Evolutionary conservation across 768 basidiomycete genomes (phyloP).

Genomic region (Phaeotremella fagi): DNA sequence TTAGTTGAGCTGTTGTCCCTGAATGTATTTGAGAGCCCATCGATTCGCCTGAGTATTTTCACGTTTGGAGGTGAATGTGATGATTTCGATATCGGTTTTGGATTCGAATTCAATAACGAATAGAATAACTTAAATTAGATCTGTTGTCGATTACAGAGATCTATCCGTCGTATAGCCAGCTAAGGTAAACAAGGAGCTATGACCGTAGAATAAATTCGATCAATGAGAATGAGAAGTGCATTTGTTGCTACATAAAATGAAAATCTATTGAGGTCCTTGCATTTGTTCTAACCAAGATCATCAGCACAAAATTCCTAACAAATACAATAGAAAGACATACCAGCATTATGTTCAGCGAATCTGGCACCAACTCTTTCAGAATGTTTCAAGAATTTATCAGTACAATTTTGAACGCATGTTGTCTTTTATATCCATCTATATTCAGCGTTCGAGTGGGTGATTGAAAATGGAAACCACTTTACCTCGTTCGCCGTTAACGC

Average conservation of each 20-base stretch:
- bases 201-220: too few relatives aligned
- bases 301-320: not conserved
- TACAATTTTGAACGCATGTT: slow-evolving; percentile 83
- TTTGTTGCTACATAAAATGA: not conserved
- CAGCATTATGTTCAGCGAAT: slow-evolving; percentile 87
- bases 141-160: too few relatives aligned
- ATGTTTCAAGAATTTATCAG: slow-evolving; percentile 96
- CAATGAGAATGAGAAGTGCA: too few relatives aligned
- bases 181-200: too few relatives aligned
- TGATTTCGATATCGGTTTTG: too few relatives aligned
- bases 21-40: too few relatives aligned
- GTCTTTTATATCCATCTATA: slow-evolving; percentile 54
- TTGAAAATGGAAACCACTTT: slow-evolving; percentile 5
- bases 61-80: too few relatives aligned
- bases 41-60: too few relatives aligned
- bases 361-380: slow-evolving; percentile 87
- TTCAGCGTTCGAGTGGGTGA: not conserved
- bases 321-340: slow-evolving; percentile 53
- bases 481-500: slow-evolving; percentile 91
- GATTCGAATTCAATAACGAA: too few relatives aligned
- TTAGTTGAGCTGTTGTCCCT: too few relatives aligned
- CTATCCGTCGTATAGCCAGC: too few relatives aligned
- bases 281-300: slow-evolving; percentile 4
- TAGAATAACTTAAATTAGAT: too few relatives aligned
- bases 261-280: slow-evolving; percentile 7